Base-by-base conservation (phyloP, 2,329 filamentous ascomycete species). In the Epichloe aotearoae region DNA sequence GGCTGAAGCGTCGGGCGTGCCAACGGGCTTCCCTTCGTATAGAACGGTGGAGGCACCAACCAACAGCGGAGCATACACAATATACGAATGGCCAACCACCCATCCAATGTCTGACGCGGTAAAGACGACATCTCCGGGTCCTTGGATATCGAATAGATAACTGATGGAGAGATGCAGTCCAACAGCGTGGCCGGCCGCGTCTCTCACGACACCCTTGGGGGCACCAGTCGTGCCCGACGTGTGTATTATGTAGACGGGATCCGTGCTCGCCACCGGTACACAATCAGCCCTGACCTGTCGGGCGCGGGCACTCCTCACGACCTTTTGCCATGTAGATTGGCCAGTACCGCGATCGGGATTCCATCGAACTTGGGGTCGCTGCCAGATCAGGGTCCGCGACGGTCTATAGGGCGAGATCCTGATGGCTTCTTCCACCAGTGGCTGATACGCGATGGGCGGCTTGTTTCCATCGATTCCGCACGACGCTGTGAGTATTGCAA, bases 21-120 rank as follows among this genome's bases (percentile, higher is more conserved):
- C 89, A 12, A 95, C 75, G 0, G 90, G 90, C 58, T 96, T 96
- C n/a, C 90, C 91, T 68, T 96, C 90, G 64, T 89, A 96, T 0
- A 96, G 73, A 1, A 96, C 79, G 0, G 88, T 95, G 1, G 89
- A 83, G 2, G 90, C 89, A 5, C 90, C 90, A 0, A 84, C 80
- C 2, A 96, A 77, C 5, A 97, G 77, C 12, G 90, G 90, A 4
- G 81, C 90, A 62, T 96, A 96, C 12, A 95, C 73, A 55, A 95
- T 95, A 63, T 93, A 96, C 5, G 82, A 85, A 62, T 89, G 67
- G 15, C 67, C 67, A 10, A 69, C 67, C 5, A 71, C 88, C 91
- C 90, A 96, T 34, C 90, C 91, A 51, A 96, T 91, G 61, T 97
- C 90, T 14, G 83, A 88, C 1, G 85, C 84, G 5, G 82, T 86